A percentile compares a stretch with the other conserved stretches of the same genome.
These are phyloP conservation scores for Trametes cubensis DNA, from an alignment of 768 basidiomycete species.

Conservation along the genomic window DNA sequence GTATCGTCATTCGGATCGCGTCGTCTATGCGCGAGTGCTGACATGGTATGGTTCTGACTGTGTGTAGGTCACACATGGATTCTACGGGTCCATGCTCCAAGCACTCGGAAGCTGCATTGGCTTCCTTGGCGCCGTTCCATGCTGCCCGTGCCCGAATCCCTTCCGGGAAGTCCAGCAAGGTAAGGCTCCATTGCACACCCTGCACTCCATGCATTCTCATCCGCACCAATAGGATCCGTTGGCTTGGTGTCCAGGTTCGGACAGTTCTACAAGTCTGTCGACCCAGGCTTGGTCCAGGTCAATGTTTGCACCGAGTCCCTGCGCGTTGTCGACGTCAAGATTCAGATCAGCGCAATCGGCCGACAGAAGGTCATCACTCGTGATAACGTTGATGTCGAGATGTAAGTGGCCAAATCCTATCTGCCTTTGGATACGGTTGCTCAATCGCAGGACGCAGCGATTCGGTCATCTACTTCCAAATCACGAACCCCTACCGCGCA, in stretches of 20 bases:
- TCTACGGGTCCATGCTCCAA: slow-evolving; percentile 84
- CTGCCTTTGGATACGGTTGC: no score
- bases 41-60: neutral
- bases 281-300: slow-evolving; percentile 88
- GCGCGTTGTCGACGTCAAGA: slow-evolving; percentile 90
- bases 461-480: slow-evolving; percentile 93
- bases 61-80: slow-evolving; percentile 70
- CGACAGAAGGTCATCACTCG: slow-evolving; percentile 90
- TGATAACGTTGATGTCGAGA: slow-evolving; percentile 95
- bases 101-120: slow-evolving; percentile 69
- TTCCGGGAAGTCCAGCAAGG: slow-evolving; percentile 87
- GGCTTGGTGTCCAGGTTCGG: slow-evolving; percentile 93
- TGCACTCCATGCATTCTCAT: slow-evolving; percentile 18
- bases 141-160: slow-evolving; percentile 84
- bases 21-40: slow-evolving; percentile 2
- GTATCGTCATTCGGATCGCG: slow-evolving; percentile 9
- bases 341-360: slow-evolving; percentile 89
- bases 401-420: slow-evolving; percentile 47
- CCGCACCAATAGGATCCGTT: slow-evolving; percentile 64
- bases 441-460: slow-evolving; percentile 50
- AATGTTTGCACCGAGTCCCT: slow-evolving; percentile 94
- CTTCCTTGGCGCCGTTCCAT: slow-evolving; percentile 74
- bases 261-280: slow-evolving; percentile 94
- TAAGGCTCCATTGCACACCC: slow-evolving; percentile 30
- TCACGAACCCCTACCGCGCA: slow-evolving; percentile 87